Evolutionary conservation across 495 filamentous ascomycete species (phyloP).

Genomic region (Polyplosphaeria fusca): DNA sequence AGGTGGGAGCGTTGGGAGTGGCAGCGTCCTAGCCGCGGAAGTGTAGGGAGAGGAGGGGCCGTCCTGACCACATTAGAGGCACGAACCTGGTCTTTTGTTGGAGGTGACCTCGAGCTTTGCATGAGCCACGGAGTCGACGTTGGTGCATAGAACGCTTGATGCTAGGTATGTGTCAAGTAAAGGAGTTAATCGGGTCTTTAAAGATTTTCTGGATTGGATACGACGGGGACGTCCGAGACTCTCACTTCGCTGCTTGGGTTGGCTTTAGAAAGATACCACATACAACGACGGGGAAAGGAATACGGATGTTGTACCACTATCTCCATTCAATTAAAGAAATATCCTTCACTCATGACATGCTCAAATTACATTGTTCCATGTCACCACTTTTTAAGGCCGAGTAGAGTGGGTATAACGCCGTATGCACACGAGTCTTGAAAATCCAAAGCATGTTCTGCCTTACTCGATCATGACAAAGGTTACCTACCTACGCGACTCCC

Average conservation of each 20-base stretch:
- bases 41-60: conserved; percentile 50
- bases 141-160: neutral
- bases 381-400: too few relatives aligned
- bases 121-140: neutral
- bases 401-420: too few relatives aligned
- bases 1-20: conserved; percentile 71
- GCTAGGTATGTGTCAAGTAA: neutral
- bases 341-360: too few relatives aligned
- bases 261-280: conserved; percentile 6
- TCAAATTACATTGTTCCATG: too few relatives aligned
- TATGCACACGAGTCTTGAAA: too few relatives aligned
- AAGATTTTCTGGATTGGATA: neutral
- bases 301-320: neutral
- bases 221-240: neutral
- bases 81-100: neutral
- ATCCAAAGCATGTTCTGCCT: too few relatives aligned
- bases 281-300: neutral
- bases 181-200: neutral
- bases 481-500: too few relatives aligned
- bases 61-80: too few relatives aligned
- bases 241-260: neutral
- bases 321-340: too few relatives aligned
- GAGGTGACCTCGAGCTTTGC: neutral
- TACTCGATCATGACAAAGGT: too few relatives aligned
- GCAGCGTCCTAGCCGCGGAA: conserved; percentile 74